Percentiles rank a stretch among this genome's conserved stretches.
phyloP scores from a whole-genome alignment of 495 filamentous ascomycete species.

The Tuber magnatum region DNA sequence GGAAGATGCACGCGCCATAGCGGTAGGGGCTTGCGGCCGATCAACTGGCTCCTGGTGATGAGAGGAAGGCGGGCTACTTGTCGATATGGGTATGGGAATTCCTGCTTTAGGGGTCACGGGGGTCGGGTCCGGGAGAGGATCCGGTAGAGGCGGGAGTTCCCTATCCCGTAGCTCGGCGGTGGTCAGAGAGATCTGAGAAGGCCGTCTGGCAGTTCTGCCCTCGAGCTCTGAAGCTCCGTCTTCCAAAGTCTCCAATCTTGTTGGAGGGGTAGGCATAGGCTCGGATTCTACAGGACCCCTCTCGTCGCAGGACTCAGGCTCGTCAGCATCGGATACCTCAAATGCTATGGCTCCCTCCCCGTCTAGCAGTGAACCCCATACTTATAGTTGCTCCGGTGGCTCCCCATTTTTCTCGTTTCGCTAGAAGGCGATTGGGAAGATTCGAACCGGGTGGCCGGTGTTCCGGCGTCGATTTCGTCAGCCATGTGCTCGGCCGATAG shows the following conservation, averaged over 20 bases:
- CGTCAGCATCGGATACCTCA: conserved; percentile 29
- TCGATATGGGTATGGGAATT: conserved; percentile 38
- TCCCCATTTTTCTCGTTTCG: conserved; percentile 18
- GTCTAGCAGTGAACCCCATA: conserved; percentile 26
- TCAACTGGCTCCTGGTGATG: conserved; percentile 12
- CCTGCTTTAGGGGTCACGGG: conserved; percentile 29
- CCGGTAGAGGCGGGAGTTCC: conserved; percentile 33
- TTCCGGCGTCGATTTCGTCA: conserved; percentile 25
- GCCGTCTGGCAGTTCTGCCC: background rate
- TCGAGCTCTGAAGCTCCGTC: conserved; percentile 10
- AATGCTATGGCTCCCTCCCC: conserved; percentile 29
- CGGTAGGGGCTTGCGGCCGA: conserved; percentile 23
- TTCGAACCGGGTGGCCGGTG: conserved; percentile 13
- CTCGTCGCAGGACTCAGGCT: conserved; percentile 27
- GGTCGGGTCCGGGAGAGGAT: conserved; percentile 25
- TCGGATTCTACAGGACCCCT: conserved; percentile 23
- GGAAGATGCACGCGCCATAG: conserved; percentile 28
- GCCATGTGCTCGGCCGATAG: conserved; percentile 31
- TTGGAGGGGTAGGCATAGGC: conserved; percentile 4
- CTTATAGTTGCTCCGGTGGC: conserved; percentile 26
- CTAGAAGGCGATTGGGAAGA: conserved; percentile 16
- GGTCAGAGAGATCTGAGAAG: conserved; percentile 20
- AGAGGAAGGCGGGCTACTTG: conserved; percentile 9
- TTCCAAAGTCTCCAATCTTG: conserved; percentile 14
- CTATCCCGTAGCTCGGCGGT: conserved; percentile 21